Conservation (phyloP, 495 filamentous ascomycete genomes). For the Hyaloscypha finlandica region DNA sequence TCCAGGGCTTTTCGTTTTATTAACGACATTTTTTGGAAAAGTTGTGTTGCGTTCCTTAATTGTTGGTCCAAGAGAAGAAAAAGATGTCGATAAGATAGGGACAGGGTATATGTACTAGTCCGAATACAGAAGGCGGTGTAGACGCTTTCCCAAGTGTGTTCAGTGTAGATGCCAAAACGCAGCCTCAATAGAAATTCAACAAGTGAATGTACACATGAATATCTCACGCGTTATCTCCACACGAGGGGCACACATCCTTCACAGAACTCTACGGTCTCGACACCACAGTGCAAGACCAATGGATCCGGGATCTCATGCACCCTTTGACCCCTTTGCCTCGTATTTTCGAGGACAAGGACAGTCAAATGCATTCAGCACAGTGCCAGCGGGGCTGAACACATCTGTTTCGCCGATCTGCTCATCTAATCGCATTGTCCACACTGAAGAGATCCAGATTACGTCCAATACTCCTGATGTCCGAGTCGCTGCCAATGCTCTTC, state of each 20-base stretch:
- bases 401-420: not conserved
- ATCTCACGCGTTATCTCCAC: not conserved
- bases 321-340: not conserved
- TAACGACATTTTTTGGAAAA: conserved; percentile 38
- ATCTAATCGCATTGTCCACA: not conserved
- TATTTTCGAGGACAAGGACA: not conserved
- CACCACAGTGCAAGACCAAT: not conserved
- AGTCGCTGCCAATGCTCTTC: not conserved
- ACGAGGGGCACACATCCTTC: not conserved
- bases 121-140: not conserved
- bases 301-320: not conserved
- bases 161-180: not conserved
- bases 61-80: not conserved
- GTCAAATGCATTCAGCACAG: not conserved
- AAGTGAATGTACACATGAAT: not conserved
- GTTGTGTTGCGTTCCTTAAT: not conserved
- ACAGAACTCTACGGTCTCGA: not conserved
- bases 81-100: not conserved
- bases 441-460: not conserved
- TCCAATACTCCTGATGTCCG: not conserved
- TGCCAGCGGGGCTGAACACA: not conserved
- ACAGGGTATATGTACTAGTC: not conserved
- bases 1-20: conserved; percentile 29
- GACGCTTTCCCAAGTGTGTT: not conserved
- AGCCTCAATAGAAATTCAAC: not conserved